Evolutionary conservation across 208 protist genomes (phyloP), one percentile per base, ranked within the genome.

Genomic region (Trypanosomatidae sp.): DNA sequence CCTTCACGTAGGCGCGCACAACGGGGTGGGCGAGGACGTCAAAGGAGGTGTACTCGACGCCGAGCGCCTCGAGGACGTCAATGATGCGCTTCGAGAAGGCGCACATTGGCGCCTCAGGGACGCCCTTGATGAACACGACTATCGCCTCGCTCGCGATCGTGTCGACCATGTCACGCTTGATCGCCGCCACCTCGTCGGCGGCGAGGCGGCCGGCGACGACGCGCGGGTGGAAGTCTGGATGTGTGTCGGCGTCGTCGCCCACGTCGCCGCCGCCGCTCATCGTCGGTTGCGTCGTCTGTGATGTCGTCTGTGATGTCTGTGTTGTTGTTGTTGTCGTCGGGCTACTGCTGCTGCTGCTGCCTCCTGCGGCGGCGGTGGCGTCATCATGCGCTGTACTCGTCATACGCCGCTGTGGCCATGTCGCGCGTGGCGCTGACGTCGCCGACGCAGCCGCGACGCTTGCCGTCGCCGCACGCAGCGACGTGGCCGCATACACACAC

Each of bases 111-210:
- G 74, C 73, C 62, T 96, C 71, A 10, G 95, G 95, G 5, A 88
- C 77, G 32, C 96, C 96, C 61, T 98, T 98, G 76, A 98, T 98
- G 51, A 96, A 98, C 6, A 96, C 46, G 1, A 98, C 91, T 11
- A 96, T 59, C 13, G 88, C 66, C 52, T 96, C 90, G 6, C 77
- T 66, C 41, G 72, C 69, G 40, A 98, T 89, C 13, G 76, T 83
- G 40, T 96, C 71, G 35, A 62, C 15, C 40, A 95, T 92, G 44
- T 92, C 79, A 25, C 91, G 76, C 43, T 92, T 88, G 39, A 92
- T 93, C 62, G 75, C 71, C 1, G 67, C 75, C 2, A 89, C 45
- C 47, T 92, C 87, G 18, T 91, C 82, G 25, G 77, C 66, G 0
- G 74, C 67, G 32, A 88, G 49, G 41, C 84, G 66, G 33, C 54